Percentiles rank a stretch among this genome's conserved stretches.
These are phyloP conservation scores for Cynanchum wilfordii DNA, from an alignment of 257 asterid genomes.

Conservation along the genomic window DNA sequence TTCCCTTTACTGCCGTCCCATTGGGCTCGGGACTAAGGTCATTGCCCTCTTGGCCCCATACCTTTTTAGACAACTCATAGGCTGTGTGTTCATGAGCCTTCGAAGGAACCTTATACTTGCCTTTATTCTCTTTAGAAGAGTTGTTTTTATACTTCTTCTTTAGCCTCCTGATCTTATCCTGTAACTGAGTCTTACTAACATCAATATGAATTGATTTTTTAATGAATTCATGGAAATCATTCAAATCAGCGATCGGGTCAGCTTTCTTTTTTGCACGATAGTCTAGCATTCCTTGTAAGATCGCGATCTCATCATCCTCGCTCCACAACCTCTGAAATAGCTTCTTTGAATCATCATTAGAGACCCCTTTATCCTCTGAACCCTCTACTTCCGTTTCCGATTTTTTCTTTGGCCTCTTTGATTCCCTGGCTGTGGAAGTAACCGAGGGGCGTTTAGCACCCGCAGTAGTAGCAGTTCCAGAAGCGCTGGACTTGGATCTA, in stretches of 20 bases:
- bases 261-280: constrained; percentile 28
- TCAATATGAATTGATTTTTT: constrained; percentile 39
- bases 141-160: constrained; percentile 45
- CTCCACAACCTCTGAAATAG: constrained; percentile 57
- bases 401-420: constrained; percentile 44
- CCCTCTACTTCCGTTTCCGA: constrained; percentile 18
- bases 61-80: constrained; percentile 36
- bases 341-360: constrained; percentile 30
- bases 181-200: constrained; percentile 44
- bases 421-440: constrained; percentile 29
- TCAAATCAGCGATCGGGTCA: constrained; percentile 37
- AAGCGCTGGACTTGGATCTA: constrained; percentile 25
- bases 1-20: constrained; percentile 24
- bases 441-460: constrained; percentile 37
- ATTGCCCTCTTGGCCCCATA: constrained; percentile 43
- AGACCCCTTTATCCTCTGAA: constrained; percentile 15
- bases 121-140: constrained; percentile 34
- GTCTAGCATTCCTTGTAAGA: constrained; percentile 51
- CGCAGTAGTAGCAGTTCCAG: constrained; percentile 15
- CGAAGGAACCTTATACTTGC: constrained; percentile 27
- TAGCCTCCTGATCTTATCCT: constrained; percentile 49
- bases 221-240: constrained; percentile 46
- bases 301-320: constrained; percentile 56
- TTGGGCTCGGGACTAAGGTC: constrained; percentile 27
- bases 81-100: constrained; percentile 47